phyloP scores from a whole-genome alignment of 768 basidiomycete genomes.

The Boletus rubescentipes region DNA sequence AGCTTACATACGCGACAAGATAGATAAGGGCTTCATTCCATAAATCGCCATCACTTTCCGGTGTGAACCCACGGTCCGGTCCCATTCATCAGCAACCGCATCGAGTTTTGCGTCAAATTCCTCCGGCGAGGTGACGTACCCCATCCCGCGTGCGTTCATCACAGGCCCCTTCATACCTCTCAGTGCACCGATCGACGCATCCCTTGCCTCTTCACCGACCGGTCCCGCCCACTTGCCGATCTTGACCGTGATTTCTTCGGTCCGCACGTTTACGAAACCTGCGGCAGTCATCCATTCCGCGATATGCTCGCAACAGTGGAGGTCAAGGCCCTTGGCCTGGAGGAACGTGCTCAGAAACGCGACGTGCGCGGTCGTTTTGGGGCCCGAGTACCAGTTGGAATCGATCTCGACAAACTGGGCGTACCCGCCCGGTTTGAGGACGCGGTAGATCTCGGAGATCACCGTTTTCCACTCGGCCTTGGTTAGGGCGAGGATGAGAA shows the following conservation, averaged over 20 bases:
- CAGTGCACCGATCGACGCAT: neutral
- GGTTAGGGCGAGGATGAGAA: slow-evolving; percentile 30
- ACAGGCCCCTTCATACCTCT: neutral
- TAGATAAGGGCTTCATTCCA: slow-evolving; percentile 4
- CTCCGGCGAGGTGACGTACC: neutral
- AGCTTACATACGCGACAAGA: neutral
- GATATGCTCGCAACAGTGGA: slow-evolving; percentile 13
- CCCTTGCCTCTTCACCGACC: neutral
- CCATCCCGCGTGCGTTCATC: slow-evolving; percentile 1
- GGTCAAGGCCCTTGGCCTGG: slow-evolving; percentile 6
- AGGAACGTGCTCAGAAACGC: slow-evolving; percentile 13
- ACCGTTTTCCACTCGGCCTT: slow-evolving; percentile 23
- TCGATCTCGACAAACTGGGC: slow-evolving; percentile 31
- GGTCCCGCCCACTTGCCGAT: neutral
- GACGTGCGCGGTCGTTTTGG: slow-evolving; percentile 5
- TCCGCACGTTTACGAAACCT: neutral
- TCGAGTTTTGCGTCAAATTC: neutral
- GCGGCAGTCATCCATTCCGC: neutral
- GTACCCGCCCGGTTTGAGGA: slow-evolving; percentile 31
- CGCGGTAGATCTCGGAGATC: slow-evolving; percentile 29
- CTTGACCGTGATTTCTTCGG: neutral
- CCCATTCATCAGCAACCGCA: neutral
- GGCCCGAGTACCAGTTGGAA: slow-evolving; percentile 14
- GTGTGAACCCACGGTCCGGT: slow-evolving; percentile 2
- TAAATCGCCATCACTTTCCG: slow-evolving; percentile 6